Evolutionary conservation across 2,329 filamentous ascomycete species (phyloP), one percentile per base, ranked within the genome.

Genomic region (Plectosphaerella cucumerina): DNA sequence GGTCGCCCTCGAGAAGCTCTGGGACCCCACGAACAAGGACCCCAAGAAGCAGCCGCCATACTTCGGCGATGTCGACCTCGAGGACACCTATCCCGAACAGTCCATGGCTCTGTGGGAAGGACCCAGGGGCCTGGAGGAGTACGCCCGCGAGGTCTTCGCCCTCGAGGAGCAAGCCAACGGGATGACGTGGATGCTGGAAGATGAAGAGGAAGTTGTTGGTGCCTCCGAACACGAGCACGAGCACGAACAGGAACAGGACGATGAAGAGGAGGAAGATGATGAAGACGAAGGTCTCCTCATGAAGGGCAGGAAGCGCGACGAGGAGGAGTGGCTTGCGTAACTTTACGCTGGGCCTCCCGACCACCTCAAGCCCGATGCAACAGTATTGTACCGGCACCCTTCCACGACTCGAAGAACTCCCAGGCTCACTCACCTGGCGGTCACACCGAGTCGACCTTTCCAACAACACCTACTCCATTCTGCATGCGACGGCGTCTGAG

Each of bases 91-190:
- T 57, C 90, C 91, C 0, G 78, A 80, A 9, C 84, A 90, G 58
- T 89, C 92, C 1, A 75, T 93, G 55, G 80, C 87, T 59, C 73
- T 99, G 21, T 97, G 94, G 94, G 90, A 96, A 65, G 94, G 91
- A 4, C 90, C 90, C 58, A 80, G 94, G 50, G 89, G 90, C 26
- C 80, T 97, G 59, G 91, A 97, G 65, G 94, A 97, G 69, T 99
- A 97, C 66, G 93, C 93, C 1, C 80, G 89, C 46, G 94, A 97
- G 66, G 91, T 95, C 23, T 97, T 97, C 62, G 90, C 90, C 0
- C 80, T 97, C 12, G 94, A 99, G 68, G 94, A 99, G 71, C 87
- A 92, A 60, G 90, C 91, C 31, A 97, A 97, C 65, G 93, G 93
- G 5, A 73, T 94, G 63, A 90, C 87, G 15, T 99, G 94, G 94